phyloP scores from a whole-genome alignment of 495 filamentous ascomycete genomes.

The Poronia punctata region DNA sequence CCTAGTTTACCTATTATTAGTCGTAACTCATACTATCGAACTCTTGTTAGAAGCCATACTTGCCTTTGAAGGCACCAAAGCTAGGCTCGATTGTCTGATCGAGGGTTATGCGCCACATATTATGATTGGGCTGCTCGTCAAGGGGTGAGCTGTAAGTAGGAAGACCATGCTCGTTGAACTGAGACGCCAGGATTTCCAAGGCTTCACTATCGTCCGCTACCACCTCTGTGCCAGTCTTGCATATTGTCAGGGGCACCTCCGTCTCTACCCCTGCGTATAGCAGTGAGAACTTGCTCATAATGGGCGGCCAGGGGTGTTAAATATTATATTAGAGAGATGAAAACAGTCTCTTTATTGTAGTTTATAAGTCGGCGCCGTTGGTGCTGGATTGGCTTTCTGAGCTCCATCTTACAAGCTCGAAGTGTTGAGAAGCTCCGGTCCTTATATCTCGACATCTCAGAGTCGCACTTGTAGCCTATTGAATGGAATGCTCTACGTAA shows the following conservation, averaged over 20 bases:
- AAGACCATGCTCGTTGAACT: background rate
- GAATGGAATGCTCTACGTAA: background rate
- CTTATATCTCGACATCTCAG: too few relatives aligned
- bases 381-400: too few relatives aligned
- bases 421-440: background rate
- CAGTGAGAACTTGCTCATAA: too few relatives aligned
- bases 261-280: slow-evolving; percentile 1
- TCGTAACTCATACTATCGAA: too few relatives aligned
- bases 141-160: background rate
- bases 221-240: background rate
- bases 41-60: too few relatives aligned
- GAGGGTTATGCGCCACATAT: slow-evolving; percentile 1
- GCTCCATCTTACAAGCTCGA: too few relatives aligned
- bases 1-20: too few relatives aligned
- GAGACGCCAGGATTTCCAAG: background rate
- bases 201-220: background rate
- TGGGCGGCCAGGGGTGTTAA: too few relatives aligned
- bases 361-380: background rate
- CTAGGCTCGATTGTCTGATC: background rate
- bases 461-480: background rate
- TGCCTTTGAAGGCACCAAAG: too few relatives aligned
- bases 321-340: too few relatives aligned
- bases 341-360: background rate
- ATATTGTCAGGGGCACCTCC: background rate
- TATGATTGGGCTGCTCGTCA: background rate